These are phyloP conservation scores for Ambrosia hybrid DNA, from an alignment of 140 eudicot species.

Conservation along the genomic window DNA sequence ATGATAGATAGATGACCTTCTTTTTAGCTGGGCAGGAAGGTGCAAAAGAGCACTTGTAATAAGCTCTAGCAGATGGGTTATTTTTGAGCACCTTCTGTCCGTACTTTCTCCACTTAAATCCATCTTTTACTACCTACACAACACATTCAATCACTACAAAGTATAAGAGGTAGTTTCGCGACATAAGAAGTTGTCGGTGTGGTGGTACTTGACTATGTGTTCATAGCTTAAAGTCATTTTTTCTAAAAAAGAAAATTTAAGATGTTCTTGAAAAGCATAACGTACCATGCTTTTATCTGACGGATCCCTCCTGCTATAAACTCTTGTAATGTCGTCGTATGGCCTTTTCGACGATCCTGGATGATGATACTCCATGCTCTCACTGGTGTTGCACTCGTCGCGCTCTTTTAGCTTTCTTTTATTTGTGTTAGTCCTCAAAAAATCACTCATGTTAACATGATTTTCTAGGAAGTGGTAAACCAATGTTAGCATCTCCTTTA, in stretches of 20 bases:
- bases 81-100: constrained; percentile 93
- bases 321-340: constrained; percentile 13
- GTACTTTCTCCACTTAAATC: constrained; percentile 90
- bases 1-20: constrained; percentile 35
- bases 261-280: background rate
- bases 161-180: too few relatives aligned
- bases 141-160: background rate
- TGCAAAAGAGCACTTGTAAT: constrained; percentile 81
- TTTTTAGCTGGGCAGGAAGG: constrained; percentile 85
- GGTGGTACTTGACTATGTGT: too few relatives aligned
- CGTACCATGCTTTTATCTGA: constrained; percentile 30
- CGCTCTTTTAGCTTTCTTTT: constrained; percentile 30
- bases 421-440: background rate
- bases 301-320: constrained; percentile 22
- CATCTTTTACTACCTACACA: constrained; percentile 74
- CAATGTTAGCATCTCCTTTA: constrained; percentile 51
- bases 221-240: too few relatives aligned
- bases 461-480: constrained; percentile 47
- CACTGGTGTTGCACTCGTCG: constrained; percentile 28
- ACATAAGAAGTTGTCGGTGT: too few relatives aligned
- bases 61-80: constrained; percentile 88
- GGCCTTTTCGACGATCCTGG: constrained; percentile 10
- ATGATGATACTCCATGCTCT: constrained; percentile 38
- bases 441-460: constrained; percentile 25
- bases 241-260: too few relatives aligned